phyloP scores from a whole-genome alignment of 2,329 filamentous ascomycete species.

The Aspergillus sp. region DNA sequence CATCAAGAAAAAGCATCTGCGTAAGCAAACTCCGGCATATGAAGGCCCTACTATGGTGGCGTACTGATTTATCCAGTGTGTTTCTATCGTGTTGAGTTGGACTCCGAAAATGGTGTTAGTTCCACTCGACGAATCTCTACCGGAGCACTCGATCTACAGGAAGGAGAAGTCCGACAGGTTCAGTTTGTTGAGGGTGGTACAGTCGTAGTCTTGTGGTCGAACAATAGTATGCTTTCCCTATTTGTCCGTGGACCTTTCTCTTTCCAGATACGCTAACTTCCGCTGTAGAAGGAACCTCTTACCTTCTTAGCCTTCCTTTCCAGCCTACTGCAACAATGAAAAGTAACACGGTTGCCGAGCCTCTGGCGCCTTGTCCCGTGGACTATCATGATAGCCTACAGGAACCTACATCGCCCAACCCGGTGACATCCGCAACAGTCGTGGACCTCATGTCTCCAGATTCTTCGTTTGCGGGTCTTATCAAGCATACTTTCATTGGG shows the following conservation, averaged over 20 bases:
- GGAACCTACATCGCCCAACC: conserved; percentile 16
- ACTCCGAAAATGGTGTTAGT: conserved; percentile 63
- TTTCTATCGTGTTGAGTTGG: conserved; percentile 57
- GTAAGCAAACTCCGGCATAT: conserved; percentile 25
- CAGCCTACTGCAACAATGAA: conserved; percentile 18
- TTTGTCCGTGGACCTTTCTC: not conserved
- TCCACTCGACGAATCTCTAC: conserved; percentile 37
- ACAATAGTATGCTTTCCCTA: conserved; percentile 28
- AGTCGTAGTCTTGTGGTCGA: conserved; percentile 61
- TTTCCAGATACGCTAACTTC: not conserved
- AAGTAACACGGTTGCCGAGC: conserved; percentile 11
- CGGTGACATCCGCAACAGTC: conserved; percentile 10
- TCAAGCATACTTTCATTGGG: conserved; percentile 51
- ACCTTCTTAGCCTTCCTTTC: conserved; percentile 40
- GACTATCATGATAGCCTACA: conserved; percentile 22
- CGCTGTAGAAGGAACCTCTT: conserved; percentile 27
- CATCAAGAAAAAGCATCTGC: conserved; percentile 34
- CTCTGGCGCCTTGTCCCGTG: conserved; percentile 17
- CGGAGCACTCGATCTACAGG: conserved; percentile 35
- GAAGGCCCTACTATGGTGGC: not conserved
- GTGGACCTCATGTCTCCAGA: conserved; percentile 25
- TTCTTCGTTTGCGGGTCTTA: conserved; percentile 23
- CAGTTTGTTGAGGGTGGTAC: conserved; percentile 67
- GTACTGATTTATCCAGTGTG: conserved; percentile 50
- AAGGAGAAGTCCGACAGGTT: conserved; percentile 56